Conservation (phyloP, 2,329 filamentous ascomycete species). For the Nannizzia gypsea region DNA sequence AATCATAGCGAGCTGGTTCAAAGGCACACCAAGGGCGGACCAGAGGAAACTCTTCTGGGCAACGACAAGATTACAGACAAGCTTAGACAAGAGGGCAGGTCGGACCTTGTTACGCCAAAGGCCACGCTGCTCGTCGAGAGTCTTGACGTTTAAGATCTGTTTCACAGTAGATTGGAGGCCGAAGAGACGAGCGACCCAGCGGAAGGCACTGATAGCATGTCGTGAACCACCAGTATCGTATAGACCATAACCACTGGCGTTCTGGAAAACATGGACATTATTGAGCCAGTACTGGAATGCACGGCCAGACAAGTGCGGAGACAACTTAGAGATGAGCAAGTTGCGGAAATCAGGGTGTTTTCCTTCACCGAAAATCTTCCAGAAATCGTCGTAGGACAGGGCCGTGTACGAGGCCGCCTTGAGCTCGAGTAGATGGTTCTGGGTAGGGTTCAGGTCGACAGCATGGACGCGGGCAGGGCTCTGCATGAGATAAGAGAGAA, state of each 20-base stretch:
- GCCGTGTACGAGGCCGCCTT: conserved; percentile 79
- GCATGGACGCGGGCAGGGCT: conserved; percentile 77
- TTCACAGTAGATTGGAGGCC: conserved; percentile 58
- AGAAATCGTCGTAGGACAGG: conserved; percentile 75
- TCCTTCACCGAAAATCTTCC: conserved; percentile 86
- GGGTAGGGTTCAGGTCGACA: conserved; percentile 84
- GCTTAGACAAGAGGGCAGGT: conserved; percentile 62
- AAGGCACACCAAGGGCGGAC: conserved; percentile 84
- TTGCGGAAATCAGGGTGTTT: conserved; percentile 68
- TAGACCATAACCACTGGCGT: conserved; percentile 54
- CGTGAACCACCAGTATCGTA: conserved; percentile 88
- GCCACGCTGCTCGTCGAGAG: conserved; percentile 76
- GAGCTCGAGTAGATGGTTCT: conserved; percentile 89
- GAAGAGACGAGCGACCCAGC: conserved; percentile 65
- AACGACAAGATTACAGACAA: conserved; percentile 74
- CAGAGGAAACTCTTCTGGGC: conserved; percentile 84
- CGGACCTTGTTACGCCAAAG: conserved; percentile 68
- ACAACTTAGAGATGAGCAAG: conserved; percentile 66
- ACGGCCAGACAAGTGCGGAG: conserved; percentile 81
- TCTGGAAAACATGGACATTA: conserved; percentile 55
- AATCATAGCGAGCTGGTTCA: conserved; percentile 84
- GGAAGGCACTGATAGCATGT: conserved; percentile 71
- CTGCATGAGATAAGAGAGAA: conserved; percentile 64
- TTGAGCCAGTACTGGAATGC: conserved; percentile 94
- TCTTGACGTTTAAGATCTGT: conserved; percentile 60